Evolutionary conservation across 768 basidiomycete genomes (phyloP), one percentile per base, ranked within the genome.

Genomic region (Pilatotrama ljubarskyi): DNA sequence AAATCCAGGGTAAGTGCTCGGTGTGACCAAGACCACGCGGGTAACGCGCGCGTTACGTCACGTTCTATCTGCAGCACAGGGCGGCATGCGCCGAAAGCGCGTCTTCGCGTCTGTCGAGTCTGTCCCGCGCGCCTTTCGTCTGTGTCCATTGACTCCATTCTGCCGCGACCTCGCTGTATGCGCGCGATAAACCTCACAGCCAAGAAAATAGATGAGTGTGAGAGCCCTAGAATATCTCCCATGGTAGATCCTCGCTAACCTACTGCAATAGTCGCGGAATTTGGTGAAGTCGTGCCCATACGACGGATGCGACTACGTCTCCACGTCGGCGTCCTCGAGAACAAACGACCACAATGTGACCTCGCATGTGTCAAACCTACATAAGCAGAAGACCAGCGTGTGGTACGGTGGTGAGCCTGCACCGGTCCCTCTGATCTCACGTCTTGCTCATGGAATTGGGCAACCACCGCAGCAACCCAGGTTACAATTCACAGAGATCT

Each of bases 401-500:
- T 55, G 53, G 53, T 35, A 46, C 14, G 53, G 53, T 8, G 46
- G 55, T 55, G 37, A 47, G 46, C 37, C 2, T 6, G 5, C 17
- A 18, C 37, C 5, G 6, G 47, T 37, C 25, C 24, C 25, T 1
- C 17, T 17, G 25, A 9, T 17, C 6, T 18, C 8, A 20, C 5
- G 18, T 54, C 40, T 1, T 43, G 11, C 25, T 6, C 17, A 3
- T 17, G 42, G n/a, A 41, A 24, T 43, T 9, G 15, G 10, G 18
- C 13, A 18, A 18, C 13, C n/a, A 0, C 17, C 35, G 15, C n/a
- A 60, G 51, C 46, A 9, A 42, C 37, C 4, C 44, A 53, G n/a
- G 38, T 49, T 36, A 54, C 40, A 8, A 50, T 60, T 17, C 29
- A 35, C 13, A n/a, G 59, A 15, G 59, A 60, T 29, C 26, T 42